These are phyloP conservation scores for Lactarius sanguifluus DNA, from an alignment of 768 basidiomycete genomes.

Conservation along the genomic window DNA sequence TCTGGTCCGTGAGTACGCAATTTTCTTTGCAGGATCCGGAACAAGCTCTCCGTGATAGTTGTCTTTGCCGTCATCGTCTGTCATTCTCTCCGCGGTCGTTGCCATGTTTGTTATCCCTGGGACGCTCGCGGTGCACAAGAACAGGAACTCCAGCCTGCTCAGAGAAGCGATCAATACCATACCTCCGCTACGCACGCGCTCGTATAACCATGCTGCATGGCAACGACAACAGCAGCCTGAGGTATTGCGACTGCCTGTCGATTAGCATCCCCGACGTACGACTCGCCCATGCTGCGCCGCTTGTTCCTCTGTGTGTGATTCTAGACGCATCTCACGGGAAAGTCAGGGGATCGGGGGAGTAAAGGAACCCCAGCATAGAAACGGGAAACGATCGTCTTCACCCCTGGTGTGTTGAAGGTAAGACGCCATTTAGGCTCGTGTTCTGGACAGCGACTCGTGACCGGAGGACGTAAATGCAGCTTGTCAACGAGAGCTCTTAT, in stretches of 20 bases:
- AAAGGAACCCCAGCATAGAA: not conserved
- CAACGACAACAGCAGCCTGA: conserved; percentile 2
- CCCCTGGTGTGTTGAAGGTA: conserved; percentile 25
- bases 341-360: not conserved
- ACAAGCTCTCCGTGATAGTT: conserved; percentile 61
- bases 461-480: conserved; percentile 5
- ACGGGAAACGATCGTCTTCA: not conserved
- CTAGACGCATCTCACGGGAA: conserved; percentile 31
- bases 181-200: not conserved
- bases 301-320: conserved; percentile 28
- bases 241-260: not conserved
- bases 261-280: no score
- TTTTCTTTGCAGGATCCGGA: conserved; percentile 43
- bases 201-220: conserved; percentile 3
- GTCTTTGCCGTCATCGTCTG: conserved; percentile 56
- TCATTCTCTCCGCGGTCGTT: conserved; percentile 50
- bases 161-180: conserved; percentile 33
- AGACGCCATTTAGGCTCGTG: not conserved
- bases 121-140: conserved; percentile 52
- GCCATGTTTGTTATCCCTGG: conserved; percentile 41
- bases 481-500: conserved; percentile 22
- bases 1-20: conserved; percentile 15
- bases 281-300: conserved; percentile 15
- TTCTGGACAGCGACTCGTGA: not conserved
- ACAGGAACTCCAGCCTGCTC: conserved; percentile 39